A percentile compares a stretch with the other conserved stretches of the same genome.
These are phyloP conservation scores for Hypoxylon sp. DNA, from an alignment of 2,329 filamentous ascomycete species.

Conservation along the genomic window DNA sequence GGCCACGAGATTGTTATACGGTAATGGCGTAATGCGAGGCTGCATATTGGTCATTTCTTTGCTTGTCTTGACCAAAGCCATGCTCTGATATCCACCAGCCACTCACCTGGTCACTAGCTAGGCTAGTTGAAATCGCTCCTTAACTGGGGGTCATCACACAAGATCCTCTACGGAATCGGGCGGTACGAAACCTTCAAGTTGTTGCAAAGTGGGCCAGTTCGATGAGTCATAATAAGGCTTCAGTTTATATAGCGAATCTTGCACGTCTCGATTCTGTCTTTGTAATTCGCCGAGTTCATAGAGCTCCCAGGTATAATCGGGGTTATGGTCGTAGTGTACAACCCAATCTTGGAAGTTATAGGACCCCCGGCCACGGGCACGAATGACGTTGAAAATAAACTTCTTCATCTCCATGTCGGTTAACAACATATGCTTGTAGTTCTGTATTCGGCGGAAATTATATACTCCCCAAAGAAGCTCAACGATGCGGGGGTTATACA, in stretches of 20 bases:
- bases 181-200: background rate
- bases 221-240: background rate
- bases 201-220: background rate
- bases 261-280: constrained; percentile 4
- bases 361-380: constrained; percentile 17
- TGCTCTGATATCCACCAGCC: background rate
- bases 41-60: background rate
- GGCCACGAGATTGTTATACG: background rate
- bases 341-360: constrained; percentile 18
- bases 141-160: background rate
- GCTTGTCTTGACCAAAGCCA: background rate
- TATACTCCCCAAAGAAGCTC: constrained; percentile 5
- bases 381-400: constrained; percentile 5
- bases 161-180: background rate
- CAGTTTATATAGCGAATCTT: background rate
- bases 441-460: constrained; percentile 16
- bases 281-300: background rate
- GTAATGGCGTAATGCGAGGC: background rate
- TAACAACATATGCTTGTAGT: constrained; percentile 7
- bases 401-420: background rate
- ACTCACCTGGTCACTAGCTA: background rate
- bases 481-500: background rate
- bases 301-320: background rate
- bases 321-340: background rate
- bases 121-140: background rate